These are phyloP conservation scores for Dioszegia crocea DNA, from an alignment of 768 basidiomycete species.

Conservation along the genomic window DNA sequence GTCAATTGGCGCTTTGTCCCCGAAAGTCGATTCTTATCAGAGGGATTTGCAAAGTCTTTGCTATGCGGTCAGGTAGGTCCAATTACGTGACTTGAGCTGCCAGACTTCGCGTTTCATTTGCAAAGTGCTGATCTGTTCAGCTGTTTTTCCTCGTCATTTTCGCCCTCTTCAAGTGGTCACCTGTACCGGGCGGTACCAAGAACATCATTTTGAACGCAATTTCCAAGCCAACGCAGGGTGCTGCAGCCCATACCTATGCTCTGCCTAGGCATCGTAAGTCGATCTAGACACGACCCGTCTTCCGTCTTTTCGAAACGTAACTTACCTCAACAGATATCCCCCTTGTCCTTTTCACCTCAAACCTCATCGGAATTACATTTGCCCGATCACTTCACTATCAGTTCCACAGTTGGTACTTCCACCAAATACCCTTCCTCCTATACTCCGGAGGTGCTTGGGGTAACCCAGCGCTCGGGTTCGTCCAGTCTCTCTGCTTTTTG, in stretches of 20 bases:
- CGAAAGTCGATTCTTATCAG: slow-evolving; percentile 70
- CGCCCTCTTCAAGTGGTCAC: slow-evolving; percentile 60
- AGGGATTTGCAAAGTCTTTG: slow-evolving; percentile 60
- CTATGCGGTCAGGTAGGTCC: slow-evolving; percentile 53
- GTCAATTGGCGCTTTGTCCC: slow-evolving; percentile 92
- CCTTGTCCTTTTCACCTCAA: slow-evolving; percentile 81
- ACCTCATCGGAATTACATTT: slow-evolving; percentile 83
- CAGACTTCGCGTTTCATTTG: background rate
- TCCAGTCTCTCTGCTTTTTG: background rate
- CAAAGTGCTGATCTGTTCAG: background rate
- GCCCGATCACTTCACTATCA: slow-evolving; percentile 96
- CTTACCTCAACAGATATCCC: slow-evolving; percentile 60
- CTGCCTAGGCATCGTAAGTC: slow-evolving; percentile 67
- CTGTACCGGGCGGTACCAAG: slow-evolving; percentile 61
- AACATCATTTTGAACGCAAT: slow-evolving; percentile 59
- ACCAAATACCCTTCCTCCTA: slow-evolving; percentile 76
- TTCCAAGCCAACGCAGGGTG: slow-evolving; percentile 52
- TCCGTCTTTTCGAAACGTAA: background rate
- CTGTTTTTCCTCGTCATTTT: slow-evolving; percentile 7
- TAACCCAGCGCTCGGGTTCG: slow-evolving; percentile 49
- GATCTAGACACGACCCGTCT: too few species aligned
- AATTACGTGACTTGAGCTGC: slow-evolving; percentile 54
- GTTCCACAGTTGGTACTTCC: slow-evolving; percentile 96
- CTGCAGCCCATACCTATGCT: slow-evolving; percentile 54
- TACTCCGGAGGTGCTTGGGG: slow-evolving; percentile 62